Evolutionary conservation across 164 flowering plant genomes (phyloP).

Genomic region (Kingdonia uniflora): DNA sequence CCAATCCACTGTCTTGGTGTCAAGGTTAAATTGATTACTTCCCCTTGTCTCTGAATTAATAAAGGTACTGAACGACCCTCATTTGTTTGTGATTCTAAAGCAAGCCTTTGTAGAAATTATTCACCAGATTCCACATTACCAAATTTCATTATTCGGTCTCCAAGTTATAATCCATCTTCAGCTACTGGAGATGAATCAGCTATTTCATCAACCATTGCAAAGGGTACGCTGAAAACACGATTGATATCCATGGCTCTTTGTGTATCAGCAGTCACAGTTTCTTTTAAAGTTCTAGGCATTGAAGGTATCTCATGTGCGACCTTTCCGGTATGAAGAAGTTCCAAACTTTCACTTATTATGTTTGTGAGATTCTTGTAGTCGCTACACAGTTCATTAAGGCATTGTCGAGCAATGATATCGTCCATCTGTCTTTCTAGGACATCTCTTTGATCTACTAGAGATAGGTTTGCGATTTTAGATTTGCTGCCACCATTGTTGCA

Average conservation of each 20-base stretch:
- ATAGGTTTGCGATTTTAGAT: too few species aligned
- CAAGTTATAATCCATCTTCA: slow-evolving; percentile 90
- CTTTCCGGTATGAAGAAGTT: too few species aligned
- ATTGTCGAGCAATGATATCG: too few species aligned
- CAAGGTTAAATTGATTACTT: slow-evolving; percentile 39
- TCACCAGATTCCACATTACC: slow-evolving; percentile 81
- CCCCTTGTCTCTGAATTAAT: slow-evolving; percentile 81
- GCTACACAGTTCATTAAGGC: slow-evolving; percentile 67
- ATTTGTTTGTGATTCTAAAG: slow-evolving; percentile 72
- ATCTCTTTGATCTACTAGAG: too few species aligned
- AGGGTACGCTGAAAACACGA: slow-evolving; percentile 35
- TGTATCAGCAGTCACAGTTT: too few species aligned
- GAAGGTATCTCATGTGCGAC: slow-evolving; percentile 37
- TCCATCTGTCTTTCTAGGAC: too few species aligned
- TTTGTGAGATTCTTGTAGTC: slow-evolving; percentile 62
- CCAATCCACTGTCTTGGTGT: slow-evolving; percentile 90
- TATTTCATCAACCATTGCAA: slow-evolving; percentile 87
- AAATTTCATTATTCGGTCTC: slow-evolving; percentile 73
- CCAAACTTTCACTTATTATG: slow-evolving; percentile 48
- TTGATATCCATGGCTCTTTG: slow-evolving; percentile 39
- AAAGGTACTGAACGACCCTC: too few species aligned
- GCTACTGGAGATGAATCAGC: slow-evolving; percentile 85
- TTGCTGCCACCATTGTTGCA: too few species aligned
- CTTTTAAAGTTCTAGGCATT: slow-evolving; percentile 17
- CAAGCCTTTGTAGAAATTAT: slow-evolving; percentile 51